A percentile compares a stretch with the other conserved stretches of the same genome.
These are phyloP conservation scores for Ganoderma lingzhi DNA, from an alignment of 1,284 basidiomycete genomes.

Conservation along the genomic window DNA sequence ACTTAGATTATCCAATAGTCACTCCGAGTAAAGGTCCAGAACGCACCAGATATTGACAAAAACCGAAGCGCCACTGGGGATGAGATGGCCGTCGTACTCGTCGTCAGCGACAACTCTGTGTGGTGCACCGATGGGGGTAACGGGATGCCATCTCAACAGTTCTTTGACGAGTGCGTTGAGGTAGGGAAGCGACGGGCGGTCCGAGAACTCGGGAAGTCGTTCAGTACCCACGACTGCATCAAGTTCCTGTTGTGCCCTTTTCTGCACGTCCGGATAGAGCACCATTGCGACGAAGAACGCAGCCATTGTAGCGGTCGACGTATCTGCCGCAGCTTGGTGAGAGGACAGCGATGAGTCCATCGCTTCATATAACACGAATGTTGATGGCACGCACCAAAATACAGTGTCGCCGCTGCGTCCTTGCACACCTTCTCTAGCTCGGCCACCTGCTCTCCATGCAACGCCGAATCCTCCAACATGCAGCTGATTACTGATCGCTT, in stretches of 20 bases:
- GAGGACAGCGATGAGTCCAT: too few relatives aligned
- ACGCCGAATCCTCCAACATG: constrained; percentile 7
- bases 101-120: constrained; percentile 27
- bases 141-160: constrained; percentile 42
- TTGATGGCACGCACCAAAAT: constrained; percentile 21
- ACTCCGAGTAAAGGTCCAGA: too few relatives aligned
- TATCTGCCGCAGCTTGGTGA: constrained; percentile 25
- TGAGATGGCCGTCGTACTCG: constrained; percentile 21
- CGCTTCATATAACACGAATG: too few relatives aligned
- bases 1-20: background rate
- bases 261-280: constrained; percentile 39
- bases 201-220: constrained; percentile 42
- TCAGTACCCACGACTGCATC: constrained; percentile 40
- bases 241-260: constrained; percentile 42
- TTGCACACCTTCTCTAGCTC: constrained; percentile 1
- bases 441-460: constrained; percentile 10
- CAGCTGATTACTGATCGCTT: constrained; percentile 17
- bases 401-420: constrained; percentile 23
- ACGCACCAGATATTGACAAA: constrained; percentile 27
- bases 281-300: constrained; percentile 43
- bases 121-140: constrained; percentile 29
- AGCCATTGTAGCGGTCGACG: constrained; percentile 22
- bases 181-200: constrained; percentile 40
- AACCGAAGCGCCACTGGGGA: constrained; percentile 22
- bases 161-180: constrained; percentile 43